These are phyloP conservation scores for Vigna angularis DNA, from an alignment of 306 rosid species.

Conservation along the genomic window DNA sequence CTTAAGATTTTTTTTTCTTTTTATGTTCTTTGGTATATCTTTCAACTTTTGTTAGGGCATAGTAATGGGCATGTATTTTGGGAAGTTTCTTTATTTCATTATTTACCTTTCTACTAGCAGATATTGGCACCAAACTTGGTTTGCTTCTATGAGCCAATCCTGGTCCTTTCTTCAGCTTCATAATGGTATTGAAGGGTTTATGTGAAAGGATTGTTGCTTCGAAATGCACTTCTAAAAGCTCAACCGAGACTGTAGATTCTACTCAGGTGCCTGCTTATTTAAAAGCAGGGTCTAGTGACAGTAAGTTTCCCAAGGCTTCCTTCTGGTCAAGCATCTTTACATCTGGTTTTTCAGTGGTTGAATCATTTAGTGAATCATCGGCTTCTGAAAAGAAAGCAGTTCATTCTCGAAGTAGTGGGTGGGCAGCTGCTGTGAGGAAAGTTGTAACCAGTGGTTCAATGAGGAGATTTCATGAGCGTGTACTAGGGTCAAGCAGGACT, in stretches of 20 bases:
- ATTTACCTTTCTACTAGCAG: constrained; percentile 44
- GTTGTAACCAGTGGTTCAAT: constrained; percentile 74
- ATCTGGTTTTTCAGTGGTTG: constrained; percentile 76
- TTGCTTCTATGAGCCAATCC: constrained; percentile 65
- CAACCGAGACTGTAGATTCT: constrained; percentile 61
- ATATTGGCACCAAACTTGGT: constrained; percentile 40
- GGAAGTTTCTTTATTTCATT: constrained; percentile 35
- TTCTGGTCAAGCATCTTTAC: constrained; percentile 83
- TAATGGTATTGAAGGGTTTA: constrained; percentile 77
- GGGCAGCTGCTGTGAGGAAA: constrained; percentile 84
- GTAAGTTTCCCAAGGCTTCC: constrained; percentile 69
- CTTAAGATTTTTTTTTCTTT: not conserved
- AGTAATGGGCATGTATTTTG: constrained; percentile 12
- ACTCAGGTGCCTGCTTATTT: constrained; percentile 56
- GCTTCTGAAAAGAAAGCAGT: constrained; percentile 75
- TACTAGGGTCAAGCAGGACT: constrained; percentile 73
- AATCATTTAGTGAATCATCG: constrained; percentile 71
- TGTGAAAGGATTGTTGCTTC: constrained; percentile 65
- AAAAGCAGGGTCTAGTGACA: constrained; percentile 60
- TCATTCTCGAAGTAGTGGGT: constrained; percentile 70
- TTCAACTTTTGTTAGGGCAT: not conserved
- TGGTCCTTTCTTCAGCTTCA: constrained; percentile 45
- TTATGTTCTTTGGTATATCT: constrained; percentile 25
- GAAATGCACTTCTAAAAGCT: constrained; percentile 64
- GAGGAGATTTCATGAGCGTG: constrained; percentile 87